Evolutionary conservation across 1,284 basidiomycete genomes (phyloP), one percentile per base, ranked within the genome.

Genomic region (Ceratobasidium sp.): DNA sequence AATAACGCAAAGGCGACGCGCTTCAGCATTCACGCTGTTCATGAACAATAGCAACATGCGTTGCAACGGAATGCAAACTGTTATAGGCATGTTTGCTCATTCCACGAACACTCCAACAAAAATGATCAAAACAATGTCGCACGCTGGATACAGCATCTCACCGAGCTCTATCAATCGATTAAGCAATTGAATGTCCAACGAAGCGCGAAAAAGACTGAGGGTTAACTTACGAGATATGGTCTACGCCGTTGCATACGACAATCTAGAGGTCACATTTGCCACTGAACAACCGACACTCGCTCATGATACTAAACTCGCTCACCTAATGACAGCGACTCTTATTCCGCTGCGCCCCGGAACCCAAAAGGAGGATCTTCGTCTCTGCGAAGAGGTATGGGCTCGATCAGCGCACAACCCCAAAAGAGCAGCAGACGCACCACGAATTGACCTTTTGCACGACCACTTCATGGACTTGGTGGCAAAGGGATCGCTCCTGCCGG

Each of bases 381-480:
- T 39, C 31, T 45, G 31, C 17, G 11, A 42, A 20, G 31, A 33
- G 45, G 5, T 76, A n/a, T 75, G 73, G 73, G 51, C 39, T n/a
- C 35, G 26, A 26, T 58, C 51, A 10, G 23, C 8, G 10, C 45
- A 75, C 28, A 75, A 75, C 33, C 39, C 23, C 7, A 31, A 63
- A 23, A 37, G 39, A 45, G 26, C 61, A 45, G 37, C 28, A 33
- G 49, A 53, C 20, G 20, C 20, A 53, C 39, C 37, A 8, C 39
- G 3, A 10, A 15, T 42, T 7, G 28, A 23, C 49, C 39, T 39
- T 13, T 51, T 28, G 39, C 28, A 15, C 45, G 33, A 28, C 17
- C 61, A 13, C 39, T 35, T 69, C 26, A 31, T 53, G 33, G 11
- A 77, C 20, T 58, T 76, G 28, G 71, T 78, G 3, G 75, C 58